phyloP scores from a whole-genome alignment of 805 yeast genomes.

The Candida glaebosa region DNA sequence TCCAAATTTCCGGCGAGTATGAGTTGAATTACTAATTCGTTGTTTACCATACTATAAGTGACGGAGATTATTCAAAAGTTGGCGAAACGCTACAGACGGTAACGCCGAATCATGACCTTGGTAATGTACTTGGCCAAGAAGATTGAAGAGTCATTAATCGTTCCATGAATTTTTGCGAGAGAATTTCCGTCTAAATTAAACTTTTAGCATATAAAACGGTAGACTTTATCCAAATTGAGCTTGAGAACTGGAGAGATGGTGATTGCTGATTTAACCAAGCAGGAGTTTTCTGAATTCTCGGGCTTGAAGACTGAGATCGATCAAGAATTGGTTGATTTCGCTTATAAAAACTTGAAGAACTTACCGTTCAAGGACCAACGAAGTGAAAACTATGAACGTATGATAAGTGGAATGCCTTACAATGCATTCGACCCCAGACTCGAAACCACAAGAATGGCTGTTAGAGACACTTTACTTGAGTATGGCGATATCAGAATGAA shows the following conservation, averaged over 20 bases:
- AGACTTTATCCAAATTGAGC: too few species aligned
- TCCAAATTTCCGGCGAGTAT: too few species aligned
- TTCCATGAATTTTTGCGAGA: not conserved
- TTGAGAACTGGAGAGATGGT: too few species aligned
- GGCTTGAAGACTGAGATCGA: conserved; percentile 8
- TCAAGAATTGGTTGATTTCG: conserved; percentile 11
- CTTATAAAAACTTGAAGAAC: conserved; percentile 10
- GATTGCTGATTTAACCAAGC: conserved; percentile 6
- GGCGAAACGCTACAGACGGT: too few species aligned
- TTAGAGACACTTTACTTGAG: conserved; percentile 10
- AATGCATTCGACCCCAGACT: conserved; percentile 8
- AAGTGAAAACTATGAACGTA: conserved; percentile 14
- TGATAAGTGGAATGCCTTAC: conserved; percentile 16
- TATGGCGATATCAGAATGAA: conserved; percentile 10
- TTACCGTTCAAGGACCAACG: conserved; percentile 9
- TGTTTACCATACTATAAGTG: too few species aligned
- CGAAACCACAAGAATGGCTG: conserved; percentile 8
- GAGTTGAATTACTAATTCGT: too few species aligned
- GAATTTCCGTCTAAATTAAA: not conserved
- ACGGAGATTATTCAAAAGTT: too few species aligned
- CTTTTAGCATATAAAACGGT: not conserved
- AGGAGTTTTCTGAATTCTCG: conserved; percentile 12
- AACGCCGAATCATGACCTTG: too few species aligned
- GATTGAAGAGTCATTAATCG: too few species aligned
- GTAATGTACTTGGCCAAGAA: too few species aligned